Evolutionary conservation across 2,329 filamentous ascomycete species (phyloP).

Genomic region (Pezicula radicicola): DNA sequence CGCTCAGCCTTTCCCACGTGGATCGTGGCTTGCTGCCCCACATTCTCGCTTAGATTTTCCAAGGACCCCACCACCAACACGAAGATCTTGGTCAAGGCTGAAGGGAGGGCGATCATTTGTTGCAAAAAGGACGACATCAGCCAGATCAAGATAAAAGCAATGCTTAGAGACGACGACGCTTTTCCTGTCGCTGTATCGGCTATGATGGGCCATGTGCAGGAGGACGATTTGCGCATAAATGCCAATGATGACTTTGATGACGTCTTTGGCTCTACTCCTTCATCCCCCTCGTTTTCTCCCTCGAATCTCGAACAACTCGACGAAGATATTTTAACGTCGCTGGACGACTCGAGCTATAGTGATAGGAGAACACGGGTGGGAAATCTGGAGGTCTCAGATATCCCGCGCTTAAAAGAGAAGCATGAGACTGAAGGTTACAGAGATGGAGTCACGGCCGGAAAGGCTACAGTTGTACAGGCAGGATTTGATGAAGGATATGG

Average conservation of each 20-base stretch:
- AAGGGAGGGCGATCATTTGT: background rate
- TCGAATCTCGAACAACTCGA: background rate
- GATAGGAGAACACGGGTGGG: background rate
- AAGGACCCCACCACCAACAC: too few species aligned
- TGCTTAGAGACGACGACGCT: slow-evolving; percentile 16
- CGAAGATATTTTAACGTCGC: background rate
- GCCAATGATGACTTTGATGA: slow-evolving; percentile 27
- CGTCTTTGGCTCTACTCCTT: slow-evolving; percentile 28
- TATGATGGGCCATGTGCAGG: background rate
- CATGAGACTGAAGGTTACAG: slow-evolving; percentile 76
- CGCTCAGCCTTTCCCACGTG: background rate
- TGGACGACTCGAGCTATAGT: background rate
- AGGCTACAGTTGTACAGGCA: slow-evolving; percentile 72
- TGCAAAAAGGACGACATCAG: background rate
- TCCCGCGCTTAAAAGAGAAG: slow-evolving; percentile 27
- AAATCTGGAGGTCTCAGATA: slow-evolving; percentile 25
- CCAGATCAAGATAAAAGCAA: background rate
- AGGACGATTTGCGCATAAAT: background rate
- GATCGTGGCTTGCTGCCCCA: too few species aligned
- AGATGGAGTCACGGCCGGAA: slow-evolving; percentile 77
- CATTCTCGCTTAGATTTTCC: too few species aligned
- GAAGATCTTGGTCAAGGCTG: background rate
- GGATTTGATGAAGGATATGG: slow-evolving; percentile 92
- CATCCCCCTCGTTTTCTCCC: slow-evolving; percentile 16
- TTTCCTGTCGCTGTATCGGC: slow-evolving; percentile 2